Percentiles rank a stretch among this genome's conserved stretches.
Evolutionary conservation across 208 protist species (phyloP).

Genomic region (Leishmania aethiopica): DNA sequence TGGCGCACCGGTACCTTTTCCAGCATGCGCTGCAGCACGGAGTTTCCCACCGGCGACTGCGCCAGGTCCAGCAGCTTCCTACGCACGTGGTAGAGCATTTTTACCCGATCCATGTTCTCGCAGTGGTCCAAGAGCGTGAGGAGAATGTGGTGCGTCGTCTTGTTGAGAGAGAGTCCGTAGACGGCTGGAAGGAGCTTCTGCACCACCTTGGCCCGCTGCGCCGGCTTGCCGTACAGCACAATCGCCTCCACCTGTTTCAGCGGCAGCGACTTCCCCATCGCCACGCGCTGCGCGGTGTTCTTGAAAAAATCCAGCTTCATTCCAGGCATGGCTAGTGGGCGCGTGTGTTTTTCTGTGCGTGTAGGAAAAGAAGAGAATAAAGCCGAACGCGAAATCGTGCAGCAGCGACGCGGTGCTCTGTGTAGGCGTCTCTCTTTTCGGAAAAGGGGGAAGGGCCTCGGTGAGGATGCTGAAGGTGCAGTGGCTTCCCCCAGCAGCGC

Average conservation of each 20-base stretch:
- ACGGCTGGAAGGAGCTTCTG: slow-evolving; percentile 73
- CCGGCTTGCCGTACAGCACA: slow-evolving; percentile 80
- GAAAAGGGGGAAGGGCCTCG: not conserved
- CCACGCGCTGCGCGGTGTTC: slow-evolving; percentile 83
- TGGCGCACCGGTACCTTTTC: slow-evolving; percentile 76
- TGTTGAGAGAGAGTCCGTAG: slow-evolving; percentile 79
- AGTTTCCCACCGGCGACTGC: slow-evolving; percentile 77
- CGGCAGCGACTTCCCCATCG: slow-evolving; percentile 79
- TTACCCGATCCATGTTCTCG: slow-evolving; percentile 77
- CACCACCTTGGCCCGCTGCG: slow-evolving; percentile 84
- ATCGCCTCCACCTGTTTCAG: slow-evolving; percentile 90
- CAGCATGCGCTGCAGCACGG: slow-evolving; percentile 79
- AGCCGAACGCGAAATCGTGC: not conserved
- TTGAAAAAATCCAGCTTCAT: slow-evolving; percentile 90
- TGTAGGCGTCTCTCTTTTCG: not conserved
- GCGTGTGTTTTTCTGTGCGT: not conserved
- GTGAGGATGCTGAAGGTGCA: not conserved
- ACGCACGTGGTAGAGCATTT: slow-evolving; percentile 84
- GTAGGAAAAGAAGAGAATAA: not conserved
- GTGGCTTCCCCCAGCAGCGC: not conserved
- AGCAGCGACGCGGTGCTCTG: not conserved
- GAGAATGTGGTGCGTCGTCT: slow-evolving; percentile 79
- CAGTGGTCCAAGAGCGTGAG: slow-evolving; percentile 72
- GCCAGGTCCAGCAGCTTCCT: slow-evolving; percentile 77
- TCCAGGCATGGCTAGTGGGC: slow-evolving; percentile 37